Evolutionary conservation across 768 basidiomycete species (phyloP), one percentile per base, ranked within the genome.

Genomic region (Pholiota conissans): DNA sequence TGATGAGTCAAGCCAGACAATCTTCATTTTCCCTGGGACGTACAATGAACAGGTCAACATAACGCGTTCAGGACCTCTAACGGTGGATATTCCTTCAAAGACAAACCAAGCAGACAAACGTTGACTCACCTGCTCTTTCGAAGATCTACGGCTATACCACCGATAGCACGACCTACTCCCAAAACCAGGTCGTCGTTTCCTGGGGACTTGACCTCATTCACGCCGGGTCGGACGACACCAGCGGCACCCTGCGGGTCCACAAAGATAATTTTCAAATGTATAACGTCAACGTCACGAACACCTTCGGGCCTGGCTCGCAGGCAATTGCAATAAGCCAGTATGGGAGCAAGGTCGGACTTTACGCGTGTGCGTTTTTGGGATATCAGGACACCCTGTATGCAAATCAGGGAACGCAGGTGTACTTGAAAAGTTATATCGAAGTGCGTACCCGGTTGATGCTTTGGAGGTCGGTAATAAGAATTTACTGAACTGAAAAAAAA

Each of bases 241-340:
- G 73, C 56, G 79, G 79, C 2, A 80, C 79, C 1, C 65, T 81
- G 18, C 76, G 79, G 18, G 69, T 80, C 39, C 77, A 79, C 67
- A 76, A 77, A 58, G 65, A 79, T 52, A 65, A 77, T 61, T 78
- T 80, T 62, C 70, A 62, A 42, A 69, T 81, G 70, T 81, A 82
- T 60, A 82, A 81, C 49, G 69, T 80, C 42, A 74, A 80, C 53
- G 72, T 82, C 20, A 73, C 72, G 49, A 81, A 82, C 59, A 77
- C 74, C 0, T 76, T 72, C 56, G 79, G 79, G 0, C 59, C 63
- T 1, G 78, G 77, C 0, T 64, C 70, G 2, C 79, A 81, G 59
- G 81, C 80, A 0, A 75, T 80, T 32, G 80, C 79, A 0, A 63
- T 81, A 49, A 79, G 77, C 61, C 76, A 79, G 50, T 79, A 79